Evolutionary conservation across 108 stramenopile genomes (phyloP).

Genomic region (Pseudonitzschia multistriata): DNA sequence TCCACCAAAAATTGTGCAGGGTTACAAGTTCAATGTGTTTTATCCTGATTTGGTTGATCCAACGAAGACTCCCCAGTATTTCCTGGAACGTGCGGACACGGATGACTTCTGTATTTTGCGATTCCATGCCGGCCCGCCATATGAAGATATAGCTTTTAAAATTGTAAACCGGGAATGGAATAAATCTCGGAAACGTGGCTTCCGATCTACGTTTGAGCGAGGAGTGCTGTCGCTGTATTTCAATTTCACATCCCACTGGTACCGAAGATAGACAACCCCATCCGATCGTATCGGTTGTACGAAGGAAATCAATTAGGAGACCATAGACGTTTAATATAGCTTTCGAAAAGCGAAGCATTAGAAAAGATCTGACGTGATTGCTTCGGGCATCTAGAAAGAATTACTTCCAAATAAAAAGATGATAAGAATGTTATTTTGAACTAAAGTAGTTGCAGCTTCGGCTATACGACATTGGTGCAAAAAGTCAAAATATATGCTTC

Average conservation of each 20-base stretch:
- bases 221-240: constrained; percentile 95
- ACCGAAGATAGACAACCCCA: constrained; percentile 72
- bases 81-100: constrained; percentile 85
- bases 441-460: no score
- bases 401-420: no score
- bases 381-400: no score
- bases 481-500: background rate
- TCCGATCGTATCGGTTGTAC: background rate
- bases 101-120: constrained; percentile 96
- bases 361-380: no score
- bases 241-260: constrained; percentile 96
- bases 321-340: background rate
- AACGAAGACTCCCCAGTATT: constrained; percentile 90
- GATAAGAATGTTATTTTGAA: no score
- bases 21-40: constrained; percentile 99
- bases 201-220: constrained; percentile 94
- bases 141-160: constrained; percentile 99
- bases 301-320: background rate
- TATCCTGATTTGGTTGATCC: constrained; percentile 99
- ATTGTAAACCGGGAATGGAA: constrained; percentile 99
- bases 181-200: constrained; percentile 89
- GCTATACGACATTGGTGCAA: no score
- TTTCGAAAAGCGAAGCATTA: no score
- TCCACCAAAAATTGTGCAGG: constrained; percentile 98
- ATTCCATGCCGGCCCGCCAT: constrained; percentile 97